Conservation (phyloP, 2,329 filamentous ascomycete species). For the Orbilia ellipsospora region DNA sequence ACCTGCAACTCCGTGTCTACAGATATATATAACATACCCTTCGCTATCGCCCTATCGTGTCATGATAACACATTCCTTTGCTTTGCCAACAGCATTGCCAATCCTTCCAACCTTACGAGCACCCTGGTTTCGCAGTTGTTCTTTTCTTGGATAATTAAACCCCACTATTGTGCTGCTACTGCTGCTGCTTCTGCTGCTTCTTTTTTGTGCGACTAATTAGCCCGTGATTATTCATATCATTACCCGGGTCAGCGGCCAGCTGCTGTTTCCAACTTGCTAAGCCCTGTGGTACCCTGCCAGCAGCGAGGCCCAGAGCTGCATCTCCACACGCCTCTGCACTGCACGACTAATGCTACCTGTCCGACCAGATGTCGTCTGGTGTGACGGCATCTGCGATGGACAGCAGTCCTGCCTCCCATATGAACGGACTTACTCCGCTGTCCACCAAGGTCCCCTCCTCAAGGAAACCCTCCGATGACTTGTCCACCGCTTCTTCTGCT, state of each 20-base stretch:
- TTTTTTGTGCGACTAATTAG: slow-evolving; percentile 28
- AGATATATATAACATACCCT: slow-evolving; percentile 17
- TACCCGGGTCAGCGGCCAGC: slow-evolving; percentile 47
- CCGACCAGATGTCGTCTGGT: slow-evolving; percentile 55
- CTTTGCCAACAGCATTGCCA: slow-evolving; percentile 42
- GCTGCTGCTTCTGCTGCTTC: background rate
- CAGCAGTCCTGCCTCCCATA: slow-evolving; percentile 46
- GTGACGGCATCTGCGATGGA: slow-evolving; percentile 54
- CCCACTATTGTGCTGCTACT: slow-evolving; percentile 30
- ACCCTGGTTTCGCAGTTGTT: slow-evolving; percentile 12
- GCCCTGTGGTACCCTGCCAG: slow-evolving; percentile 53
- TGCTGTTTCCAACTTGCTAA: slow-evolving; percentile 44
- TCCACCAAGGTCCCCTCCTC: slow-evolving; percentile 32
- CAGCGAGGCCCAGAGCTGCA: slow-evolving; percentile 43
- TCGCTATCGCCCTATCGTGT: slow-evolving; percentile 20
- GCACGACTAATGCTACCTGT: slow-evolving; percentile 52
- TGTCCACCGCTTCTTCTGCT: slow-evolving; percentile 14
- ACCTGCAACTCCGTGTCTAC: slow-evolving; percentile 14
- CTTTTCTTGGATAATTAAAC: slow-evolving; percentile 40
- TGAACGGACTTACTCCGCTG: slow-evolving; percentile 43
- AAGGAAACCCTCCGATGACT: slow-evolving; percentile 31
- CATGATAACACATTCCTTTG: slow-evolving; percentile 33
- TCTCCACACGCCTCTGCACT: slow-evolving; percentile 51
- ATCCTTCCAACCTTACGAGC: slow-evolving; percentile 25
- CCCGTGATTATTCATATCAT: slow-evolving; percentile 25